Evolutionary conservation across 2,329 filamentous ascomycete genomes (phyloP), one percentile per base, ranked within the genome.

Genomic region (Macrophomina tecta): DNA sequence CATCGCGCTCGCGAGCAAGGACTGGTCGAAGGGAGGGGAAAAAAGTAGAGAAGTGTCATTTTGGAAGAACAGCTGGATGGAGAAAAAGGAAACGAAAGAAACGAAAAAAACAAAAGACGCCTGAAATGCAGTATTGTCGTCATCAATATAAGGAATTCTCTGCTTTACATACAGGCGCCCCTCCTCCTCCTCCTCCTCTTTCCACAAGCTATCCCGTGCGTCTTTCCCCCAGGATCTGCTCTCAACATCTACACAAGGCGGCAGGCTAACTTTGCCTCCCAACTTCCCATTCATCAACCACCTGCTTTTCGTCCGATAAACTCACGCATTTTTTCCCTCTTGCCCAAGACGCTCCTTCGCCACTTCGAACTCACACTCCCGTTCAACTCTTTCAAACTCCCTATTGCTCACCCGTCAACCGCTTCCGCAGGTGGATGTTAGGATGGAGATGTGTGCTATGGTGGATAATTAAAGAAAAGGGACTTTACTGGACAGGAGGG

Each of bases 141-240:
- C 58, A 62, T 62, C 58, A 62, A 40, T 62, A 62, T 62, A 45
- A 38, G 30, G 58, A 45, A 32, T 5, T 49, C 23, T 52, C 14
- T 38, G 32, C 45, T 62, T 49, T 62, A 62, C 45, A 62, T 62
- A 62, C 58, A 62, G 58, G 58, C 58, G 58, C 58, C 58, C 58
- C 18, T 23, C n/a, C n/a, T 28, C n/a, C n/a, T 28, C 7, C 12
- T 6, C 42, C 28, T 7, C n/a, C 52, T 12, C 34, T n/a, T 40
- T 9, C 28, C 16, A 2, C 56, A 16, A n/a, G 14, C 40, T 46
- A 14, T 23, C 23, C 23, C 23, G 23, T 23, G 23, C 23, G 23
- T 23, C 23, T 23, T 23, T 23, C 3, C 23, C 23, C 23, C 23
- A 23, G 23, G 23, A 23, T 23, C 23, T 23, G 23, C 23, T 23